Evolutionary conservation across 2,329 filamentous ascomycete species (phyloP).

Genomic region (Coleophoma cylindrospora): DNA sequence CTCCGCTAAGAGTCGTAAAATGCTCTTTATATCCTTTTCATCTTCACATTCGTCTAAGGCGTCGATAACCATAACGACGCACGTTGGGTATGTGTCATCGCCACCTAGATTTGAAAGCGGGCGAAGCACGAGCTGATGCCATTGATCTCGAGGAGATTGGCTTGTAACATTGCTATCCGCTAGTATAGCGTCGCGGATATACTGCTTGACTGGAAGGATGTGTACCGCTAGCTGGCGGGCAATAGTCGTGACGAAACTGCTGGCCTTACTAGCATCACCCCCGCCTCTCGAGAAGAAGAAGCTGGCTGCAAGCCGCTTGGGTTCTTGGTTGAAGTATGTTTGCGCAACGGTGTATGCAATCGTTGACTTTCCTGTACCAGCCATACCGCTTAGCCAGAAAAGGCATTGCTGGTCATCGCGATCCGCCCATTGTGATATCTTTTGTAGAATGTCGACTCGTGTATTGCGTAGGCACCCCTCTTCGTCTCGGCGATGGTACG

Average conservation of each 20-base stretch:
- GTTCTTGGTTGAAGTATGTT: slow-evolving; percentile 29
- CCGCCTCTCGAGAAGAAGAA: slow-evolving; percentile 26
- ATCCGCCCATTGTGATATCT: neutral
- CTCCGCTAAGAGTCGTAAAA: slow-evolving; percentile 1
- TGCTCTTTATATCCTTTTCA: slow-evolving; percentile 6
- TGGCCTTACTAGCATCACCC: slow-evolving; percentile 1
- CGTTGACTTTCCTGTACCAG: no score
- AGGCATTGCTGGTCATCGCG: slow-evolving; percentile 1
- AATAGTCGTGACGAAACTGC: slow-evolving; percentile 3
- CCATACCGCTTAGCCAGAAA: slow-evolving; percentile 29
- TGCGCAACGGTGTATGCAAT: slow-evolving; percentile 13
- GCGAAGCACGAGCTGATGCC: slow-evolving; percentile 35
- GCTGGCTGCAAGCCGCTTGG: slow-evolving; percentile 15
- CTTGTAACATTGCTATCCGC: slow-evolving; percentile 1
- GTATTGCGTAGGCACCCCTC: neutral
- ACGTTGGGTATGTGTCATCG: neutral
- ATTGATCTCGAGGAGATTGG: slow-evolving; percentile 33
- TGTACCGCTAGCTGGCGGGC: neutral
- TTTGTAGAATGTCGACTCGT: neutral
- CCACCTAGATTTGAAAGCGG: slow-evolving; percentile 25
- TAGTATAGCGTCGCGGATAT: neutral
- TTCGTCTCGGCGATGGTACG: neutral
- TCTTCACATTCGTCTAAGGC: slow-evolving; percentile 23
- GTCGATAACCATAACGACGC: slow-evolving; percentile 21
- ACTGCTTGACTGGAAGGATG: neutral